Conservation (phyloP, 257 asterid genomes). For the Prunella vulgaris region DNA sequence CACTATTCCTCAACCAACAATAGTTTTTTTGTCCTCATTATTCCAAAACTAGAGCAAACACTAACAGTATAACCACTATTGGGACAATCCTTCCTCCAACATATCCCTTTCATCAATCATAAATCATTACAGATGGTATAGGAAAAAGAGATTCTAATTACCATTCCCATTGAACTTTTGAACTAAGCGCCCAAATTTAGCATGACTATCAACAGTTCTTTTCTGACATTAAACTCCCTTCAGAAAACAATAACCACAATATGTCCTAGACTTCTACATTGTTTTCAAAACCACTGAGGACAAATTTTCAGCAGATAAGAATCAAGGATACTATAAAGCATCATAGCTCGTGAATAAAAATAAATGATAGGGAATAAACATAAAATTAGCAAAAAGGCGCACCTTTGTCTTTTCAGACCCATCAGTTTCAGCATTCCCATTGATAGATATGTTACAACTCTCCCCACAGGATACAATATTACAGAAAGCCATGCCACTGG, state of each 20-base stretch:
- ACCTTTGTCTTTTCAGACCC: conserved; percentile 97
- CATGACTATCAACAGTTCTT: conserved; percentile 6
- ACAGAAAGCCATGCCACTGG: conserved; percentile 99
- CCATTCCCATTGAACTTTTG: too few species aligned
- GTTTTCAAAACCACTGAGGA: neutral
- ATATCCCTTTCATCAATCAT: too few species aligned
- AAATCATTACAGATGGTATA: too few species aligned
- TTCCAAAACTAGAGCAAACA: too few species aligned
- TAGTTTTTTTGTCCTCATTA: too few species aligned
- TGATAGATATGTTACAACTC: conserved; percentile 91
- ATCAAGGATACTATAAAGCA: neutral
- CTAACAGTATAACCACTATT: too few species aligned
- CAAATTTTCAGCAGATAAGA: neutral
- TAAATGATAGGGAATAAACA: neutral
- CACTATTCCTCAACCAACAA: too few species aligned
- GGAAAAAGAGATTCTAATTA: too few species aligned
- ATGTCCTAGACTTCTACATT: neutral
- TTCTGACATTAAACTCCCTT: neutral
- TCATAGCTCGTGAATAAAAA: neutral
- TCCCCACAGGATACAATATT: conserved; percentile 88
- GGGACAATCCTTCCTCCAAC: too few species aligned
- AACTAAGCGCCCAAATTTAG: neutral
- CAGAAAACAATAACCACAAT: neutral
- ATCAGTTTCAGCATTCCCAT: conserved; percentile 98
- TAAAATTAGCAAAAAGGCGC: conserved; percentile 1